These are phyloP conservation scores for Cladosporium sp. DNA, from an alignment of 2,329 filamentous ascomycete species.

Conservation along the genomic window DNA sequence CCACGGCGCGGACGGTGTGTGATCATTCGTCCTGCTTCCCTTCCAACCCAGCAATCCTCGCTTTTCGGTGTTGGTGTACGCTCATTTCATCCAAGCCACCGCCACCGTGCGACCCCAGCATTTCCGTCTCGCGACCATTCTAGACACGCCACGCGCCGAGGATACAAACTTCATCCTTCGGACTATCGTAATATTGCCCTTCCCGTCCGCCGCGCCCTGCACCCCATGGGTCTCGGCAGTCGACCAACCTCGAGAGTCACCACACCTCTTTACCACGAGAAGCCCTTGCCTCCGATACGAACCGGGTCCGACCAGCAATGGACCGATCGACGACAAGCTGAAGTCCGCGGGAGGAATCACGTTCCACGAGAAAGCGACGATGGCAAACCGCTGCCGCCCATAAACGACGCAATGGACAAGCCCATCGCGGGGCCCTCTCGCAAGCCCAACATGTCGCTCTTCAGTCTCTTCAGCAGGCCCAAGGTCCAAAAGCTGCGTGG, in stretches of 20 bases:
- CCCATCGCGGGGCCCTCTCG: conserved; percentile 7
- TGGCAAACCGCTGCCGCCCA: background rate
- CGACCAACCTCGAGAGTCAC: conserved; percentile 1
- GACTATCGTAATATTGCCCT: background rate
- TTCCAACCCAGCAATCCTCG: background rate
- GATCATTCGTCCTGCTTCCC: conserved; percentile 1
- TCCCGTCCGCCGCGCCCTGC: background rate
- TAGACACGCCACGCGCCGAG: conserved; percentile 3
- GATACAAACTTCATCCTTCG: background rate
- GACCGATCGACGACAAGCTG: background rate
- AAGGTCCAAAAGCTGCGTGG: conserved; percentile 44
- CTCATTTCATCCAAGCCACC: conserved; percentile 2
- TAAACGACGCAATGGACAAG: background rate
- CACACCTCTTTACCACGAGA: background rate
- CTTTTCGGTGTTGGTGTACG: background rate
- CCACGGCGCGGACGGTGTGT: background rate
- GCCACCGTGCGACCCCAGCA: conserved; percentile 3
- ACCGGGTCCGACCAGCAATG: background rate
- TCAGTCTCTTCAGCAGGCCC: conserved; percentile 44
- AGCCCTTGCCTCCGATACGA: conserved; percentile 7
- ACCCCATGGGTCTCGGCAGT: background rate
- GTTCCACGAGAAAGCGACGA: background rate
- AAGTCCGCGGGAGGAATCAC: background rate
- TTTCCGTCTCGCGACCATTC: background rate
- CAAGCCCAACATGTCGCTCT: conserved; percentile 40